Evolutionary conservation across 176 grass and related monocot genomes (phyloP), one percentile per base, ranked within the genome.

Genomic region (Chrysopogon serrulatus): DNA sequence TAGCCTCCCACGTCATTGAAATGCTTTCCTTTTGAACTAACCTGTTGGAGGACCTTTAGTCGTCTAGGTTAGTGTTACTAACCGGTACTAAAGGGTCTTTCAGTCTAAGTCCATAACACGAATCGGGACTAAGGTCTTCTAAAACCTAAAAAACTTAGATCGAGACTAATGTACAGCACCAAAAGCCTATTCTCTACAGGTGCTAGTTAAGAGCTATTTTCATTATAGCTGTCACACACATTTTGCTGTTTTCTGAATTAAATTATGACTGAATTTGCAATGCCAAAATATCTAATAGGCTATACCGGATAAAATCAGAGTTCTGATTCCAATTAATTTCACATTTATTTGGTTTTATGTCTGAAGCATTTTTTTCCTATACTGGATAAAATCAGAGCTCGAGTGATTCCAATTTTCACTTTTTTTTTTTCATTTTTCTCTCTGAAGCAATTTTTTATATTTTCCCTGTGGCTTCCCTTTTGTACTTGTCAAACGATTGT

Each of bases 401-500:
- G 12, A 31, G 60, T 16, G 17, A 19, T 34, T 65, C 5, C 33
- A 19, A 19, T 19, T 65, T 36, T 21, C 17, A 66, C 16, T 18
- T 66, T 21, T 34, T 10, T 35, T 19, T 66, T 36, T 15, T 66
- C 36, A 16, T 18, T 10, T 18, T 2, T 35, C n/a, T n/a, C n/a
- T 27, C 30, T 31, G 2, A 35, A 35, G 16, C 15, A 34, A 35
- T 35, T 66, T 64, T 31, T 7, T 12, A 30, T 19, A 0, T 68
- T 13, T 23, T 27, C 2, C 4, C 28, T n/a, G n/a, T n/a, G n/a
- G n/a, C n/a, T n/a, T 3, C 32, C 15, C 31, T 31, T 62, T 32
- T 12, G 62, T 87, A 87, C 79, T 82, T 82, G 47, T 87, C 79
- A 82, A 62, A 82, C 79, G 15, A 40, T 39, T n/a, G 62, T 16